phyloP scores from a whole-genome alignment of 2,329 filamentous ascomycete species.

The Fusarium lateritium region DNA sequence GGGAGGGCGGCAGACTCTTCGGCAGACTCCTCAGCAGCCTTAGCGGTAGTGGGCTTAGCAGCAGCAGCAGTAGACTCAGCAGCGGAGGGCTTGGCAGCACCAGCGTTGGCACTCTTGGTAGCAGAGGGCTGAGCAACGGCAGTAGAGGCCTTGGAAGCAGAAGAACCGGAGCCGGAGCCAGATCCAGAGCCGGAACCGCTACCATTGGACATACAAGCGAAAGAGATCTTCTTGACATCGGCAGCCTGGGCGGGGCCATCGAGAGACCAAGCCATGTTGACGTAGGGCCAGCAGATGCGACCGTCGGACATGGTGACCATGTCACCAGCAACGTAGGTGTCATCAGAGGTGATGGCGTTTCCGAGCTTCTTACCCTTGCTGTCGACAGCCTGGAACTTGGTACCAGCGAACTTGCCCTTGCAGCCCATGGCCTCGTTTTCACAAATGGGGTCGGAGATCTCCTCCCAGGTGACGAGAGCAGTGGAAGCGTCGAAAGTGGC shows the following conservation, averaged over 20 bases:
- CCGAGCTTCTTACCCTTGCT: slow-evolving; percentile 67
- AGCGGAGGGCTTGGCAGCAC: slow-evolving; percentile 21
- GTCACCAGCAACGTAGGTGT: slow-evolving; percentile 73
- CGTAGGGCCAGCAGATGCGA: slow-evolving; percentile 74
- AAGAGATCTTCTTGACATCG: slow-evolving; percentile 63
- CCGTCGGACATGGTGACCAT: slow-evolving; percentile 73
- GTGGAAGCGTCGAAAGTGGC: slow-evolving; percentile 67
- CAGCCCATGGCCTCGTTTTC: slow-evolving; percentile 72
- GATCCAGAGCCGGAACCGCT: slow-evolving; percentile 19
- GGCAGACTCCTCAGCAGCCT: slow-evolving; percentile 28
- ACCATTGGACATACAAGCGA: slow-evolving; percentile 61
- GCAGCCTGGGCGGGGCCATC: slow-evolving; percentile 41
- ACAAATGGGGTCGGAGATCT: slow-evolving; percentile 69
- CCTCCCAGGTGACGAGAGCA: slow-evolving; percentile 73
- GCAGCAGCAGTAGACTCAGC: slow-evolving; percentile 19
- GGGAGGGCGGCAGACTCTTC: slow-evolving; percentile 19
- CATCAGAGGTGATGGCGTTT: slow-evolving; percentile 62
- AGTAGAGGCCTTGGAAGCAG: slow-evolving; percentile 19
- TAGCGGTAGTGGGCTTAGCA: slow-evolving; percentile 16
- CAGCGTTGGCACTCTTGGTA: slow-evolving; percentile 22
- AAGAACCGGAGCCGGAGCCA: neutral
- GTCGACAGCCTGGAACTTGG: slow-evolving; percentile 71
- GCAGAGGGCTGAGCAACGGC: slow-evolving; percentile 19
- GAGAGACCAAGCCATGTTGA: slow-evolving; percentile 67
- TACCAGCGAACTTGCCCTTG: slow-evolving; percentile 69